Evolutionary conservation across 163 green algal species (phyloP), one percentile per base, ranked within the genome.

Genomic region (Scenedesmus sp.): DNA sequence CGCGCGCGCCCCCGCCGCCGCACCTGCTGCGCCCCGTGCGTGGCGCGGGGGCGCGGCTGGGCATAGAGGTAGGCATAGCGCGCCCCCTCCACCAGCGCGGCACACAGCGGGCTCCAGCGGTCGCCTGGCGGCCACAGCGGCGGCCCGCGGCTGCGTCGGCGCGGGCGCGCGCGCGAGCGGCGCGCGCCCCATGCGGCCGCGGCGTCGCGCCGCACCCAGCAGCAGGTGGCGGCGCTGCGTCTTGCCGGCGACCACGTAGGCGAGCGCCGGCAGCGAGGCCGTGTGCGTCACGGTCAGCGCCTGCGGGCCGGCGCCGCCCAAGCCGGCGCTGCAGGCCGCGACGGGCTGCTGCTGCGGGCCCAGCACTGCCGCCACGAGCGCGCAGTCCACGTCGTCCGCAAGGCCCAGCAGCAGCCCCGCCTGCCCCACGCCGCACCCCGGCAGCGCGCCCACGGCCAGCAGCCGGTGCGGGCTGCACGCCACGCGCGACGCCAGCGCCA

Each of bases 31-130:
- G 65, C 58, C 20, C 82, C 85, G 70, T 83, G 76, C 62, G 70
- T 62, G 28, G 66, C 17, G 15, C 18, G 17, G 34, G 51, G n/a
- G 5, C 36, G 1, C 5, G 70, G 77, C 11, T 14, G 20, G 48
- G 78, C 82, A 64, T 89, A 89, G 44, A 87, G 45, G 58, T 87
- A 89, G 39, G 76, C 70, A 64, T 86, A 89, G 54, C 79, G 78
- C 50, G 69, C 50, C 28, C 64, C 75, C 58, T 89, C 85, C 45
- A 89, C 78, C n/a, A 89, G 82, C 56, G 86, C 85, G 9, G 77
- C 82, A 15, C 70, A 69, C 44, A 89, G 9, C 3, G 48, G 48
- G 42, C 50, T 42, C 26, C 44, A 34, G 31, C 42, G 48, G n/a
- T 28, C 47, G 29, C 64, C 58, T 63, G 64, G 51, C 48, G 28